A percentile compares a stretch with the other conserved stretches of the same genome.
Conservation (phyloP, 2,329 filamentous ascomycete genomes). For the Scortechinia acanthostroma region DNA sequence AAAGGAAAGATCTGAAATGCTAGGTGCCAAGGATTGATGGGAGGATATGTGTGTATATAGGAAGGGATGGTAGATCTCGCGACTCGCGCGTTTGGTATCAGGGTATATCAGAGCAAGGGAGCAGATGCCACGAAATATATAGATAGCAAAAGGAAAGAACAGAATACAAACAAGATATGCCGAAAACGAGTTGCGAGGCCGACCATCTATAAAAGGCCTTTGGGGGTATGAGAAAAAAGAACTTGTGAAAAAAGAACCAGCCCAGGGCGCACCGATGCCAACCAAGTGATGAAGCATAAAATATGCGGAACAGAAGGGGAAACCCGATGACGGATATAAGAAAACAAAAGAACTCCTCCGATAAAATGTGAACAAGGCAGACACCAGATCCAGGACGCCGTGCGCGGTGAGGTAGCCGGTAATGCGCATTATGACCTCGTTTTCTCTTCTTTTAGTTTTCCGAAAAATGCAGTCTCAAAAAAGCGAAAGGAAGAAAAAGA, state of each 20-base stretch:
- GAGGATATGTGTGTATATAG: too few species aligned
- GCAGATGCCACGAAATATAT: not conserved
- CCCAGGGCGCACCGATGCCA: not conserved
- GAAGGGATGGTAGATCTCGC: too few species aligned
- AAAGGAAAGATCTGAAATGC: too few species aligned
- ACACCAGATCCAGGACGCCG: not conserved
- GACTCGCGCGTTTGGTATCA: not conserved
- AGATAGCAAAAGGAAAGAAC: not conserved
- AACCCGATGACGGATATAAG: too few species aligned
- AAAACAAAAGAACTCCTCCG: not conserved
- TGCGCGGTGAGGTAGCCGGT: not conserved
- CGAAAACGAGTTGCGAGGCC: not conserved
- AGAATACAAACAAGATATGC: not conserved
- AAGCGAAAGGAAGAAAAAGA: too few species aligned
- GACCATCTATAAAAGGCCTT: not conserved
- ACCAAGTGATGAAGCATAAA: too few species aligned
- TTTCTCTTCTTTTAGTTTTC: not conserved
- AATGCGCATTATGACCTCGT: not conserved
- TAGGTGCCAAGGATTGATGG: too few species aligned
- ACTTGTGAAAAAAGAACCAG: not conserved
- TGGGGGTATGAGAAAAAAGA: slow-evolving; percentile 2
- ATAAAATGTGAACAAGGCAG: not conserved
- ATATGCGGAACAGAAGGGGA: too few species aligned
- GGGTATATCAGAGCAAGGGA: not conserved
- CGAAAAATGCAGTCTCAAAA: not conserved